Conservation (phyloP, 2,329 filamentous ascomycete genomes). For the Nemania sp. region DNA sequence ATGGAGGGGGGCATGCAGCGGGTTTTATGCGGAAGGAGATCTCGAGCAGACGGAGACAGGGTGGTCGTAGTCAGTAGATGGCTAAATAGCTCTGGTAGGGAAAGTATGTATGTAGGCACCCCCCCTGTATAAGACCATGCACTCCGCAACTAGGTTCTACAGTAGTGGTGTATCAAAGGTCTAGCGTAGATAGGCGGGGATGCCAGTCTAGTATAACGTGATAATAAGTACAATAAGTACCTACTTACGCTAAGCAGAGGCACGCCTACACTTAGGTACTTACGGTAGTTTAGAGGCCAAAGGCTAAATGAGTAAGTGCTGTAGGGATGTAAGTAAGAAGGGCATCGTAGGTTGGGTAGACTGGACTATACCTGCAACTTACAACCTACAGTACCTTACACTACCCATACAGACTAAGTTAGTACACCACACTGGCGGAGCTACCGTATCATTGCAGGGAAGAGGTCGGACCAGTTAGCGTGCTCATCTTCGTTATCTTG, state of each 20-base stretch:
- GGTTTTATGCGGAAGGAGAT: conserved; percentile 38
- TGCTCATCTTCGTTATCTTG: conserved; percentile 33
- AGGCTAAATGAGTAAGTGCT: background rate
- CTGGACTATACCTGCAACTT: background rate
- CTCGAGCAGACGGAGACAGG: background rate
- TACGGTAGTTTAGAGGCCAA: background rate
- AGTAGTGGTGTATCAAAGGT: background rate
- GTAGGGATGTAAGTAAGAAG: too few relatives aligned
- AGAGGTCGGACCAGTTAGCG: conserved; percentile 41
- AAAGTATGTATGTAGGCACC: too few relatives aligned
- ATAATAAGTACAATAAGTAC: background rate
- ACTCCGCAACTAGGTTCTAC: conserved; percentile 30
- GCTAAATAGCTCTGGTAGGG: conserved; percentile 28
- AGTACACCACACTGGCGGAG: conserved; percentile 38
- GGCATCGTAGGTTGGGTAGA: background rate
- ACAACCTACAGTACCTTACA: too few relatives aligned
- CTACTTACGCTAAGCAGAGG: background rate
- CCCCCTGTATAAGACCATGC: conserved; percentile 25
- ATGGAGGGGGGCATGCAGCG: conserved; percentile 24
- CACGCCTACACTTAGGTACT: background rate
- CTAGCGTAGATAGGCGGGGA: too few relatives aligned
- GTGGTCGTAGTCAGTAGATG: conserved; percentile 19
- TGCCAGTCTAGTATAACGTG: background rate
- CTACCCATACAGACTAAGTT: background rate
- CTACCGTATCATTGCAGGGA: conserved; percentile 41